These are phyloP conservation scores for Dipteronia dyeriana DNA, from an alignment of 345 rosid species.

Conservation along the genomic window DNA sequence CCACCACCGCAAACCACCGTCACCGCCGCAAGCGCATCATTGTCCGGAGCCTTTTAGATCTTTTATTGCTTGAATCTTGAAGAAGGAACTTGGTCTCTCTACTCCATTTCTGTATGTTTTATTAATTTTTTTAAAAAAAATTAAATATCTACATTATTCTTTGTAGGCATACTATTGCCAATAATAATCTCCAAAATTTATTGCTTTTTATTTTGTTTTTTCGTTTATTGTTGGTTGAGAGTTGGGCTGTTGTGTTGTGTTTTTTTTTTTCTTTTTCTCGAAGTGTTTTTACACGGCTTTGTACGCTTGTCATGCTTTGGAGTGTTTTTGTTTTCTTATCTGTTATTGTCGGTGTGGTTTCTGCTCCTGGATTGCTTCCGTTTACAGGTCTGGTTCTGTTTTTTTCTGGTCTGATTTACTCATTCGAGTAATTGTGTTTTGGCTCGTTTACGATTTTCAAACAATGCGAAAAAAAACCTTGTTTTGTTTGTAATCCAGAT, in stretches of 20 bases:
- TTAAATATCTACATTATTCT: constrained; percentile 29
- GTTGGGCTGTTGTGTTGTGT: neutral
- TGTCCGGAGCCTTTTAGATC: constrained; percentile 28
- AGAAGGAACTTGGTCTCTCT: neutral
- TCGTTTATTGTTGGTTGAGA: neutral
- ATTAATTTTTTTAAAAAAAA: no score
- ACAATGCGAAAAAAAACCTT: neutral
- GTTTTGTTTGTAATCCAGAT: neutral
- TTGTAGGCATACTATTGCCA: constrained; percentile 36
- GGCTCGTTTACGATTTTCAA: neutral
- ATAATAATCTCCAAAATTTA: neutral
- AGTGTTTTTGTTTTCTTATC: constrained; percentile 20
- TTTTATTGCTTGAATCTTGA: constrained; percentile 17
- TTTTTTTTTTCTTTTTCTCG: neutral
- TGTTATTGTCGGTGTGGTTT: constrained; percentile 40
- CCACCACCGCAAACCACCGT: constrained; percentile 13
- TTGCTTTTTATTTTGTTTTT: neutral
- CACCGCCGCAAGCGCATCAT: constrained; percentile 25
- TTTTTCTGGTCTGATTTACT: constrained; percentile 10
- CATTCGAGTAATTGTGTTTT: neutral
- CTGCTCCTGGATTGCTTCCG: constrained; percentile 25
- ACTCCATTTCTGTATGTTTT: neutral
- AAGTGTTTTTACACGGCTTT: no score
- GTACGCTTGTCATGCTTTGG: neutral
- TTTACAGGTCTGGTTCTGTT: constrained; percentile 17